Percentiles rank a stretch among this genome's conserved stretches.
Evolutionary conservation across 805 yeast species (phyloP).

Genomic region (Wickerhamomyces hampshirensis): DNA sequence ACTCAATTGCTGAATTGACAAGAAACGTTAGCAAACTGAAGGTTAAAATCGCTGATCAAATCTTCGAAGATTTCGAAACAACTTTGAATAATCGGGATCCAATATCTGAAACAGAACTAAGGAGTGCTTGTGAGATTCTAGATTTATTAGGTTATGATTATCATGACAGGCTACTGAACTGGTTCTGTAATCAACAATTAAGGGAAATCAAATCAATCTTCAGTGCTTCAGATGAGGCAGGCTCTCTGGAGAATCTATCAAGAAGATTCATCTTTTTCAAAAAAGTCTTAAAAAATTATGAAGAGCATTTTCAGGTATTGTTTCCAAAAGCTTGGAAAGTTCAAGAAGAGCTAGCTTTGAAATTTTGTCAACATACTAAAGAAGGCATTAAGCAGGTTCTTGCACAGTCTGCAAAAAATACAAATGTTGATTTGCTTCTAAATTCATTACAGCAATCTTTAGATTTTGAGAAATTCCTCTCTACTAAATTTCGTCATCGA

Average conservation of each 20-base stretch:
- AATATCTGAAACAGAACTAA: conserved; percentile 28
- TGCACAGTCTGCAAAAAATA: conserved; percentile 33
- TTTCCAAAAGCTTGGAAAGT: conserved; percentile 78
- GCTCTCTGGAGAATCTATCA: conserved; percentile 80
- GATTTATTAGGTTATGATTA: conserved; percentile 58
- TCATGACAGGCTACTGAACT: conserved; percentile 55
- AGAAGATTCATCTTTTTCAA: conserved; percentile 80
- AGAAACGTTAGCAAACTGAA: conserved; percentile 56
- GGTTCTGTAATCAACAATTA: conserved; percentile 69
- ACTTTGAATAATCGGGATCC: conserved; percentile 31
- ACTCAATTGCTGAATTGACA: conserved; percentile 66
- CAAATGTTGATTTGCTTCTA: conserved; percentile 62
- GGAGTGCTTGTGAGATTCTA: conserved; percentile 67
- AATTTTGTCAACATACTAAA: conserved; percentile 65
- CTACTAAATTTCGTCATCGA: conserved; percentile 52
- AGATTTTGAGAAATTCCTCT: conserved; percentile 76
- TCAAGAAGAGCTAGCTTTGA: conserved; percentile 50
- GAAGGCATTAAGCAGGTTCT: conserved; percentile 59
- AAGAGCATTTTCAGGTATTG: conserved; percentile 41
- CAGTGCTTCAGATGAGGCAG: conserved; percentile 84
- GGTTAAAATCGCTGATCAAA: conserved; percentile 57
- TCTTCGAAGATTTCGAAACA: conserved; percentile 67
- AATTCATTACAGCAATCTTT: conserved; percentile 69
- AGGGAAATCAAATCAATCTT: conserved; percentile 75
- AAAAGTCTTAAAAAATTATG: conserved; percentile 58